Percentiles rank a stretch among this genome's conserved stretches.
Conservation (phyloP, 129 eudicot species). For the sunflower (Helianthus annuus) region HanXRQr2.0-SUNRISE NC_035433.2:57664053-57664552, state of each 20-base stretch:
- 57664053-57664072: too few species aligned
- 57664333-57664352: background rate
- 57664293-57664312: background rate
- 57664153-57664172: too few species aligned
- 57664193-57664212: too few species aligned
- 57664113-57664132: too few species aligned
- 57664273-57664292: background rate
- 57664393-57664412: background rate
- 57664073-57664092: too few species aligned
- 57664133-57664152: too few species aligned
- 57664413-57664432: constrained; percentile 13
- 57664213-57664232: background rate
- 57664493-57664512: background rate
- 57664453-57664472: constrained; percentile 28
- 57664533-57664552: background rate
- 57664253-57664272: constrained; percentile 16
- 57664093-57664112: too few species aligned
- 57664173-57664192: too few species aligned
- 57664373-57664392: constrained; percentile 4
- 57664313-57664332: background rate
- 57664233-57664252: background rate
- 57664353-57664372: background rate
- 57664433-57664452: background rate
- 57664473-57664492: background rate
- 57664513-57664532: background rate